Conservation (phyloP, 352 stramenopile species). For the Peronospora tabacina region DNA sequence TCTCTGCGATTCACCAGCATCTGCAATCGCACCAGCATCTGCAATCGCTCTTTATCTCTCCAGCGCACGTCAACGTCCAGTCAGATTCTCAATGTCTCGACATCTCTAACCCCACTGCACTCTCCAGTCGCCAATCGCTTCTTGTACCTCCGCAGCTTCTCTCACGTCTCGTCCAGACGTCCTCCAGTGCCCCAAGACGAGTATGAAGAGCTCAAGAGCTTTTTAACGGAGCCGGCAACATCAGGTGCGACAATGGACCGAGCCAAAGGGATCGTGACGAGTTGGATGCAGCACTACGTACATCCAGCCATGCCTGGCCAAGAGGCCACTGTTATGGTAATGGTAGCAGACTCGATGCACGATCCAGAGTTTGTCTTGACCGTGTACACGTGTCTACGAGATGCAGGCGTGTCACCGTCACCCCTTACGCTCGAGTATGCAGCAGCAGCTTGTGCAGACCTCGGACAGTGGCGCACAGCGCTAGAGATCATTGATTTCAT, state of each 20-base stretch:
- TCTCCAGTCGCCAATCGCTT: conserved; percentile 1
- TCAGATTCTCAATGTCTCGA: conserved; percentile 5
- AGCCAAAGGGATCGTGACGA: conserved; percentile 35
- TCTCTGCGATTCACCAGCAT: conserved; percentile 10
- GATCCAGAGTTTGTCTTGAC: conserved; percentile 46
- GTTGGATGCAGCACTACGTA: conserved; percentile 53
- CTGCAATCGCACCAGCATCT: not conserved
- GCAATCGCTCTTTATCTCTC: not conserved
- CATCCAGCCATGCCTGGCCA: conserved; percentile 60
- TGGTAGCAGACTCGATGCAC: conserved; percentile 58
- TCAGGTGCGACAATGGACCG: conserved; percentile 26
- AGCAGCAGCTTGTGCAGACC: conserved; percentile 43
- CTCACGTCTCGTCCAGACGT: conserved; percentile 6
- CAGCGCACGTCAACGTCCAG: conserved; percentile 5
- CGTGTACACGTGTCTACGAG: conserved; percentile 51
- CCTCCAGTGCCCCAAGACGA: conserved; percentile 32
- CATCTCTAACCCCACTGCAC: not conserved
- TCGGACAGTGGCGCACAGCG: conserved; percentile 46
- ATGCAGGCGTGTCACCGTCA: conserved; percentile 49
- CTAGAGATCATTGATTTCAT: conserved; percentile 65
- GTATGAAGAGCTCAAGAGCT: conserved; percentile 60
- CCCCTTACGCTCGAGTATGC: conserved; percentile 64
- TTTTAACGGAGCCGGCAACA: conserved; percentile 39
- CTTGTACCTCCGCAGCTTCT: conserved; percentile 17
- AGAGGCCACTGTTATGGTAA: conserved; percentile 71